Evolutionary conservation across 306 rosid genomes (phyloP).

Genomic region (Rosa persica): DNA sequence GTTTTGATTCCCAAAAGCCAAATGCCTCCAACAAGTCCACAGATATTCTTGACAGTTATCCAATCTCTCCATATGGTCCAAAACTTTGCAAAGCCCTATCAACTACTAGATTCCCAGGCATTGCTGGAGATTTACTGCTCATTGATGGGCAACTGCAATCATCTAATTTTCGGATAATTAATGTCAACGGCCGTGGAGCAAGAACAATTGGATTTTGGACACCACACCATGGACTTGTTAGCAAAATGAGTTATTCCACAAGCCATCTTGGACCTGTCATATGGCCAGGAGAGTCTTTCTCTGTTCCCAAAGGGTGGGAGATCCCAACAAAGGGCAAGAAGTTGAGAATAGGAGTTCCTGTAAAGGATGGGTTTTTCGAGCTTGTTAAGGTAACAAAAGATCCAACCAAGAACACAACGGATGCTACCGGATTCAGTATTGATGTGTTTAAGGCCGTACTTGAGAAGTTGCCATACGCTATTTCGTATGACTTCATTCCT

Average conservation of each 20-base stretch:
- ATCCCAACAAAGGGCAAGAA: neutral
- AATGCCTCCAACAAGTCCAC: constrained; percentile 5
- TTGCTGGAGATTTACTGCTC: constrained; percentile 31
- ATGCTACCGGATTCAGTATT: neutral
- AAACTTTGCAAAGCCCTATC: constrained; percentile 17
- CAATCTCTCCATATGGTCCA: neutral
- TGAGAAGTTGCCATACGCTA: constrained; percentile 27
- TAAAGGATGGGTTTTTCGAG: constrained; percentile 12
- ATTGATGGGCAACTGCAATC: constrained; percentile 13
- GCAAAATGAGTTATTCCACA: neutral
- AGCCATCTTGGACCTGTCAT: constrained; percentile 22
- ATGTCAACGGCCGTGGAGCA: too few relatives aligned
- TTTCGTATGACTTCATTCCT: constrained; percentile 36
- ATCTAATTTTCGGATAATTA: too few relatives aligned
- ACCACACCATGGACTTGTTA: constrained; percentile 16
- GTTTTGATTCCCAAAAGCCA: neutral
- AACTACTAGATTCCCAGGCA: constrained; percentile 29
- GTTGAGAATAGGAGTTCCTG: too few relatives aligned
- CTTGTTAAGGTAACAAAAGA: constrained; percentile 15
- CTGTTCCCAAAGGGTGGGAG: constrained; percentile 40
- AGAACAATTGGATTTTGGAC: too few relatives aligned
- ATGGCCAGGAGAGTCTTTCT: constrained; percentile 44
- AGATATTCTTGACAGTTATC: constrained; percentile 5
- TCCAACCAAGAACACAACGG: neutral
- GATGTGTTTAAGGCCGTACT: constrained; percentile 28